phyloP scores from a whole-genome alignment of 176 grass and related monocot species.

The Oryza australiensis region DNA sequence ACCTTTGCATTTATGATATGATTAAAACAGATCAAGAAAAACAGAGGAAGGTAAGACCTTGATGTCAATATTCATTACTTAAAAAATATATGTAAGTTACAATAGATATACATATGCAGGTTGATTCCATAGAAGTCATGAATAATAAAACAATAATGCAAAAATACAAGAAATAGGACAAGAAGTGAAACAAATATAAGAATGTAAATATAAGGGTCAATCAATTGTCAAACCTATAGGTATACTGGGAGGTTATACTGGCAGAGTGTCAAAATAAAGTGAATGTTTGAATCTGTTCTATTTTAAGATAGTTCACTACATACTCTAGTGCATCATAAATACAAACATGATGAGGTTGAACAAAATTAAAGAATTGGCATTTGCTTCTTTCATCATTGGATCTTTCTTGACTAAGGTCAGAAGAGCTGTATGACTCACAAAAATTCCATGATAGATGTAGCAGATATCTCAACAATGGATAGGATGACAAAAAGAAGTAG shows the following conservation, averaged over 20 bases:
- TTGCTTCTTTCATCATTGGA: background rate
- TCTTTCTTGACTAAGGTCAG: conserved; percentile 5
- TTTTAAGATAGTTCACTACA: background rate
- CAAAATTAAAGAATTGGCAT: background rate
- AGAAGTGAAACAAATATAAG: background rate
- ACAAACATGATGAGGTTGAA: background rate
- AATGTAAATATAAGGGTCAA: background rate
- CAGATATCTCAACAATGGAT: background rate
- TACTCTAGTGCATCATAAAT: background rate
- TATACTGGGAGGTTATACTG: background rate
- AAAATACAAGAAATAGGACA: background rate
- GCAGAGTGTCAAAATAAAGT: background rate
- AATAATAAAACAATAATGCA: background rate
- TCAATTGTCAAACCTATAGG: background rate
- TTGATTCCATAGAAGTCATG: background rate
- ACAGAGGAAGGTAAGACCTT: background rate
- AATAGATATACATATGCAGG: background rate
- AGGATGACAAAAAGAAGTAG: background rate
- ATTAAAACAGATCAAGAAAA: background rate
- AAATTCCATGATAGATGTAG: background rate
- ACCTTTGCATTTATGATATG: background rate
- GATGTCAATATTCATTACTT: background rate
- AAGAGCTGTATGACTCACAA: background rate
- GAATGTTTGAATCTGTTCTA: background rate
- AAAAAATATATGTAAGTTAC: background rate